Conservation (phyloP, 2,329 filamentous ascomycete species). For the Calycina marina region DNA sequence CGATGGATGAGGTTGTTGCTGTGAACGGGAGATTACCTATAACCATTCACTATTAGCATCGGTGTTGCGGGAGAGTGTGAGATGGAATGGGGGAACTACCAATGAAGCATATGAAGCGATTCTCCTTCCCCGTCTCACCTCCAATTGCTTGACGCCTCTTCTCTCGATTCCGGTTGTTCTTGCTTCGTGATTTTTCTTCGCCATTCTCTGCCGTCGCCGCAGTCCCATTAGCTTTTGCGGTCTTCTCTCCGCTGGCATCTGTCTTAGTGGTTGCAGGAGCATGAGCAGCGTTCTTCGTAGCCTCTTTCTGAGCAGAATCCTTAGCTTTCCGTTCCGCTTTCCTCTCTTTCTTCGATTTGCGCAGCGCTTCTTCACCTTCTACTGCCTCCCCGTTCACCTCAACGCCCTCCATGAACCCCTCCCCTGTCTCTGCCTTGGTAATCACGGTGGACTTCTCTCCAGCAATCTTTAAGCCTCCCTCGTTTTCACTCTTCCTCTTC, state of each 20-base stretch:
- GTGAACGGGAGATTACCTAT: conserved; percentile 77
- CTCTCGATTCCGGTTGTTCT: conserved; percentile 24
- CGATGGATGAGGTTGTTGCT: conserved; percentile 55
- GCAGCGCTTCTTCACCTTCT: conserved; percentile 16
- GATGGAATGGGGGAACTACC: conserved; percentile 30
- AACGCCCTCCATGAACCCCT: conserved; percentile 3
- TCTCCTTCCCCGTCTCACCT: conserved; percentile 13
- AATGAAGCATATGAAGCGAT: conserved; percentile 66
- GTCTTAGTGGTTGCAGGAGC: conserved; percentile 1
- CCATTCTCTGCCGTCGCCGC: conserved; percentile 5
- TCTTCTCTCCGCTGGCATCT: no score
- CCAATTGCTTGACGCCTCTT: conserved; percentile 17
- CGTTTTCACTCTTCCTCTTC: conserved; percentile 8
- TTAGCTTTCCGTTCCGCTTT: conserved; percentile 23
- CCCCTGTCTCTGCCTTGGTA: conserved; percentile 15
- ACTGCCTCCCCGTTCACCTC: conserved; percentile 4
- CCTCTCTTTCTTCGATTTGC: conserved; percentile 25
- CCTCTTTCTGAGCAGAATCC: conserved; percentile 16
- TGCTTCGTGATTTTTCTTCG: conserved; percentile 23
- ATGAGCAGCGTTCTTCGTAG: conserved; percentile 8
- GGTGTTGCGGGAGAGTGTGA: no score
- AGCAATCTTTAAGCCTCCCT: conserved; percentile 9
- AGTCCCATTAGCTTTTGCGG: conserved; percentile 7
- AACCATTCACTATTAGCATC: conserved; percentile 10
- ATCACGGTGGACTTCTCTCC: conserved; percentile 12